Conservation (phyloP, 192 early-diverging fungal species). For the Physocladia obscura region DNA sequence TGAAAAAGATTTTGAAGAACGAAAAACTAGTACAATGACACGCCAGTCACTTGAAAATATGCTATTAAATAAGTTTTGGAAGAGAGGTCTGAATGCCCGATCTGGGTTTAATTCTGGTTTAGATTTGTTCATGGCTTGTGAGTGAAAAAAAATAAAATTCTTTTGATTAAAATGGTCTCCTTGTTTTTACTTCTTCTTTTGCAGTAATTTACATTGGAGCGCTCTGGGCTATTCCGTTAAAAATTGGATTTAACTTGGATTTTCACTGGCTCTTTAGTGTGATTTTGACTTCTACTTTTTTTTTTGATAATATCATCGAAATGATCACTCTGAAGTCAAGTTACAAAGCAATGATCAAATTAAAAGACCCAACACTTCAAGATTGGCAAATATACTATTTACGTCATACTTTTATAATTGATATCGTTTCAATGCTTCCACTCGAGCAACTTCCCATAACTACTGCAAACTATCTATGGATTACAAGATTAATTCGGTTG, state of each 20-base stretch:
- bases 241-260: background rate
- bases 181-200: too few species aligned
- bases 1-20: background rate
- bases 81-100: conserved; percentile 7
- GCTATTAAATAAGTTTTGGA: background rate
- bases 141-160: too few species aligned
- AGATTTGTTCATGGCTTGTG: conserved; percentile 35
- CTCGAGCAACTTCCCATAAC: background rate
- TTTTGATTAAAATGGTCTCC: too few species aligned
- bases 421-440: conserved; percentile 6
- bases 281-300: conserved; percentile 1
- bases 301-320: conserved; percentile 17
- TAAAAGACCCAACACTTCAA: conserved; percentile 7
- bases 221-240: conserved; percentile 15
- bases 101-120: conserved; percentile 21
- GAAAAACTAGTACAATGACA: too few species aligned
- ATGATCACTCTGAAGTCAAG: conserved; percentile 1
- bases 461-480: background rate
- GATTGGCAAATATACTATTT: conserved; percentile 23
- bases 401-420: background rate
- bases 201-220: conserved; percentile 12
- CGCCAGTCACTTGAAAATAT: background rate
- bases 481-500: background rate
- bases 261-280: background rate
- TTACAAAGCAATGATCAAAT: conserved; percentile 12